Conservation (phyloP, 495 filamentous ascomycete species). For the Annulohypoxylon moriforme region DNA sequence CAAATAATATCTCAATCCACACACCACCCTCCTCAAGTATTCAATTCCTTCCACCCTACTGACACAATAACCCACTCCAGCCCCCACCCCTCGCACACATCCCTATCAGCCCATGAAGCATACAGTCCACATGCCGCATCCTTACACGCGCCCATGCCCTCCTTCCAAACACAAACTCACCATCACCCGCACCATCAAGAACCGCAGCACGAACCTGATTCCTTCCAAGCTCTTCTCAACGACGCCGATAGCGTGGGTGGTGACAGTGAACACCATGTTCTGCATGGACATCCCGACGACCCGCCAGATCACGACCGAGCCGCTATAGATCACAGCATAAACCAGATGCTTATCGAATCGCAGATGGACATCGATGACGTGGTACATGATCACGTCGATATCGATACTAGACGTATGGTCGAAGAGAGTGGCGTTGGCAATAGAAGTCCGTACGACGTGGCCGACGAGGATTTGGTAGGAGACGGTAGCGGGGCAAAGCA, state of each 20-base stretch:
- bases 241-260: conserved; percentile 44
- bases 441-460: not conserved
- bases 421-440: not conserved
- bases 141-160: conserved; percentile 7
- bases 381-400: conserved; percentile 8
- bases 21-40: conserved; percentile 38
- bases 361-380: conserved; percentile 45
- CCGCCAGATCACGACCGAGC: conserved; percentile 47
- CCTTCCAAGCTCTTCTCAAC: conserved; percentile 59
- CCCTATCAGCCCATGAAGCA: conserved; percentile 28
- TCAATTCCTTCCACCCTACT: conserved; percentile 35
- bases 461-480: conserved; percentile 12
- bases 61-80: conserved; percentile 29
- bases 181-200: conserved; percentile 42
- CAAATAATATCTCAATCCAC: conserved; percentile 59
- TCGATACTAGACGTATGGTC: not conserved
- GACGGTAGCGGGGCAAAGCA: conserved; percentile 34
- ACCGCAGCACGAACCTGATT: conserved; percentile 44
- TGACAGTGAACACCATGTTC: not conserved
- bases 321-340: conserved; percentile 61
- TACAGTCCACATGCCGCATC: conserved; percentile 39
- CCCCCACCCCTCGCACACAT: conserved; percentile 33
- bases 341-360: conserved; percentile 64
- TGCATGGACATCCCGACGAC: conserved; percentile 28
- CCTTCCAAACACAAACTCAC: conserved; percentile 39